phyloP scores from a whole-genome alignment of 2,329 filamentous ascomycete genomes.

The Ophiostoma sp. region DNA sequence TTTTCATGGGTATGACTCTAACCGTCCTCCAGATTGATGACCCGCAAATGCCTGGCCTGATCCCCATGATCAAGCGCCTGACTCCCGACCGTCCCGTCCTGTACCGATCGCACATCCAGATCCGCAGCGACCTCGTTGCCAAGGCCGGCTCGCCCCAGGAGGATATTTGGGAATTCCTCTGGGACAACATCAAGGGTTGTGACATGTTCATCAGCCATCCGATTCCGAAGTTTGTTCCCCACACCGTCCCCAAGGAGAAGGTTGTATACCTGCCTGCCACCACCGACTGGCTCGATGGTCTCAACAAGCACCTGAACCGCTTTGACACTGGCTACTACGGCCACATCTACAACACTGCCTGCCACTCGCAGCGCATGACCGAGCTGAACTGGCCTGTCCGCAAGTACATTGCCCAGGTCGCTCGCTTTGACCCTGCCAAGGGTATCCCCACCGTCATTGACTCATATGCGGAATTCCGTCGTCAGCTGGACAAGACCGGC shows the following conservation, averaged over 20 bases:
- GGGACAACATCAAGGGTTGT: slow-evolving; percentile 67
- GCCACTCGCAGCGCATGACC: slow-evolving; percentile 60
- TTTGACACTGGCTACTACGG: slow-evolving; percentile 75
- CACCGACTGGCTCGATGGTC: slow-evolving; percentile 80
- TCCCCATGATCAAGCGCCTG: slow-evolving; percentile 69
- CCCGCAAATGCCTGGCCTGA: slow-evolving; percentile 79
- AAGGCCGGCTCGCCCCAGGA: slow-evolving; percentile 64
- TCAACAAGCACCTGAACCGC: slow-evolving; percentile 71
- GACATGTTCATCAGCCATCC: slow-evolving; percentile 84
- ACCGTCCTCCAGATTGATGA: slow-evolving; percentile 64
- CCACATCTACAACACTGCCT: slow-evolving; percentile 67
- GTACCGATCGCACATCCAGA: slow-evolving; percentile 81
- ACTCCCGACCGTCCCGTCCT: slow-evolving; percentile 75
- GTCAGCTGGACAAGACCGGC: slow-evolving; percentile 55
- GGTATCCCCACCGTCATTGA: slow-evolving; percentile 77
- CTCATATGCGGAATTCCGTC: slow-evolving; percentile 71
- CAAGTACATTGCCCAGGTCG: slow-evolving; percentile 77
- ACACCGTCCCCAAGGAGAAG: slow-evolving; percentile 61
- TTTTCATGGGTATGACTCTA: not conserved
- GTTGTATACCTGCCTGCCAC: slow-evolving; percentile 77
- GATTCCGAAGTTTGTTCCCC: slow-evolving; percentile 72
- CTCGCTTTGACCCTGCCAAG: slow-evolving; percentile 81
- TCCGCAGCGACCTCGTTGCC: slow-evolving; percentile 70
- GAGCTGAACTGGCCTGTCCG: slow-evolving; percentile 59
- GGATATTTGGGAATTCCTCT: slow-evolving; percentile 74